phyloP scores from a whole-genome alignment of 2,329 filamentous ascomycete genomes.

The Talaromyces piceae region DNA sequence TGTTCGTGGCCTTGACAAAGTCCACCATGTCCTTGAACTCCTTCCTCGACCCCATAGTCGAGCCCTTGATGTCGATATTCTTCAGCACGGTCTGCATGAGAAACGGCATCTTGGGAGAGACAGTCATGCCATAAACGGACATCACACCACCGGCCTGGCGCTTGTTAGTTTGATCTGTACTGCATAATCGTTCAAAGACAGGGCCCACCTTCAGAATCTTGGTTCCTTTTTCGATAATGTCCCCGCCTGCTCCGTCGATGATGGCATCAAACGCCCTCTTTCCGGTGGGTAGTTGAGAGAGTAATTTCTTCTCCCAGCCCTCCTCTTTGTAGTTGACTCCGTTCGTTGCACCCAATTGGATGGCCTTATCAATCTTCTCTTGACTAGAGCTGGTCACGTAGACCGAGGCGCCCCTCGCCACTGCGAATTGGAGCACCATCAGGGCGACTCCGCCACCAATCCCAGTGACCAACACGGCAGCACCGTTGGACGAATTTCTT shows the following conservation, averaged over 20 bases:
- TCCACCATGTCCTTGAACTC: constrained; percentile 89
- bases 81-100: constrained; percentile 74
- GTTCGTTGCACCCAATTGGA: constrained; percentile 64
- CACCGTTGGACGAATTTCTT: constrained; percentile 44
- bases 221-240: constrained; percentile 63
- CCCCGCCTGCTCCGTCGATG: constrained; percentile 83
- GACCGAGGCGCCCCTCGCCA: constrained; percentile 66
- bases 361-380: constrained; percentile 67
- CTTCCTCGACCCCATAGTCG: constrained; percentile 82
- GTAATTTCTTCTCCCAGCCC: constrained; percentile 73
- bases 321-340: constrained; percentile 76
- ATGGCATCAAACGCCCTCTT: constrained; percentile 71
- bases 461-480: constrained; percentile 78
- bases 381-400: constrained; percentile 70
- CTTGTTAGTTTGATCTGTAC: constrained; percentile 12
- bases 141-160: constrained; percentile 67
- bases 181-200: background rate
- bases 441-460: constrained; percentile 90
- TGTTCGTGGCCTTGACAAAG: constrained; percentile 66
- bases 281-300: constrained; percentile 49
- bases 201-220: constrained; percentile 58
- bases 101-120: constrained; percentile 77
- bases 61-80: constrained; percentile 79
- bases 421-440: constrained; percentile 71
- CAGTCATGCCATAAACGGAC: constrained; percentile 84